Base-by-base conservation (phyloP, 192 early-diverging fungal genomes). In the Coemansia sp. region DNA sequence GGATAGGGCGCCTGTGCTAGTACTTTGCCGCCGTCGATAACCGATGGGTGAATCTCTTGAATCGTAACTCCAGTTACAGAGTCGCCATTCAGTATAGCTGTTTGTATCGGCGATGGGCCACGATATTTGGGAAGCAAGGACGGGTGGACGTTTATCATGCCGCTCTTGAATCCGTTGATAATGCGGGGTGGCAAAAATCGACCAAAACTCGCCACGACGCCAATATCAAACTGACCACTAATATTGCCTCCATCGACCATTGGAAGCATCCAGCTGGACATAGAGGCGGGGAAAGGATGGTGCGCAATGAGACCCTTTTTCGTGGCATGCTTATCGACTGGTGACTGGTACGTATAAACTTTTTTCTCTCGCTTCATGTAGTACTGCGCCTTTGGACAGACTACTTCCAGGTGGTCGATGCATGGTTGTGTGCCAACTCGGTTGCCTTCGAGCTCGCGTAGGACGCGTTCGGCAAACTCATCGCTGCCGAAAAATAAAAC, bases 171-270 rank as follows among this genome's bases (percentile, higher is more conserved):
- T 2, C 81, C 65, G 1, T 76, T 66, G 55, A 97, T 89, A n/a
- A 98, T 76, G 31, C 83, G 40, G n/a, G 73, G 58, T 2, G 96
- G 91, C 27, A 98, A 69, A 67, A 97, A 95, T 69, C 90, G 93
- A 7, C 96, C 95, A 87, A 97, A 98, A 1, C 95, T 96, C 0
- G 96, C 93, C n/a, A 96, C 95, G 0, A 96, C 83, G 9, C 92
- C 96, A 41, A 98, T 79, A 77, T 95, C 93, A 73, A 90, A 96
- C 5, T 18, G n/a, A 2, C 33, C 63, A 16, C 13, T 36, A 9
- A 39, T 53, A 4, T n/a, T 29, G 12, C 58, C 44, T 15, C 20
- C 40, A 39, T 68, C 36, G 3, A 64, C 15, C 36, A 7, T 8
- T 15, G 75, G 75, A 8, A 76, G 44, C 34, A 38, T 34, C 75